These are phyloP conservation scores for Parmelia sp. DNA, from an alignment of 495 filamentous ascomycete genomes.

Conservation along the genomic window DNA sequence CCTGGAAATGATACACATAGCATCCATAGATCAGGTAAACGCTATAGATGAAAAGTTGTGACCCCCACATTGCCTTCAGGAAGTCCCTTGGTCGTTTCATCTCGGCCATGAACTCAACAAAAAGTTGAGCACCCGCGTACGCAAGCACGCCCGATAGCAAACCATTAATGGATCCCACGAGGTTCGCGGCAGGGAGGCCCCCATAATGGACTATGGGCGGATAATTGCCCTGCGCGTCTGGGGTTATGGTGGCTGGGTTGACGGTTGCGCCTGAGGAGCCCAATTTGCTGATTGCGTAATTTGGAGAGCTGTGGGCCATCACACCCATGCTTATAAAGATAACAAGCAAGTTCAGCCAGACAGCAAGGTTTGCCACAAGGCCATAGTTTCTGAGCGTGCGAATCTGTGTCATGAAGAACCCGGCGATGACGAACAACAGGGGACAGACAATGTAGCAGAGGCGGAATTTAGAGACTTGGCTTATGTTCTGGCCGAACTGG, in stretches of 20 bases:
- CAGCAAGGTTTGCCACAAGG: slow-evolving; percentile 51
- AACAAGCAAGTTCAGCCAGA: slow-evolving; percentile 50
- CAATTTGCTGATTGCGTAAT: slow-evolving; percentile 33
- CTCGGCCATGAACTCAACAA: slow-evolving; percentile 60
- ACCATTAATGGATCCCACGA: slow-evolving; percentile 42
- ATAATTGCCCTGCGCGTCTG: slow-evolving; percentile 26
- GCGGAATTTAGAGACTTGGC: slow-evolving; percentile 45
- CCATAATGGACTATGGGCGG: slow-evolving; percentile 34
- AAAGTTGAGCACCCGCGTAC: slow-evolving; percentile 55
- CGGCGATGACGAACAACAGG: slow-evolving; percentile 34
- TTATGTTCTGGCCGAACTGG: slow-evolving; percentile 49
- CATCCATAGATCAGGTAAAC: slow-evolving; percentile 51
- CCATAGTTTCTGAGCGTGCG: slow-evolving; percentile 49
- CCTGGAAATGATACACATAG: slow-evolving; percentile 52
- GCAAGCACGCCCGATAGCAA: slow-evolving; percentile 55
- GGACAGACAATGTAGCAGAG: slow-evolving; percentile 37
- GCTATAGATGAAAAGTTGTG: slow-evolving; percentile 49
- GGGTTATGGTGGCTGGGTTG: slow-evolving; percentile 29
- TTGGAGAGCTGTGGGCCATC: slow-evolving; percentile 44
- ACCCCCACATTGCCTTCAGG: slow-evolving; percentile 51
- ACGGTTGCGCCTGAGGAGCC: slow-evolving; percentile 38
- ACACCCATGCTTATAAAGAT: slow-evolving; percentile 47
- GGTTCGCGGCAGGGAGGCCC: slow-evolving; percentile 28
- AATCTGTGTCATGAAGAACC: slow-evolving; percentile 38
- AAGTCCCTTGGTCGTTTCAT: slow-evolving; percentile 58